These are phyloP conservation scores for Daedaleopsis sinensis DNA, from an alignment of 768 basidiomycete species.

Conservation along the genomic window DNA sequence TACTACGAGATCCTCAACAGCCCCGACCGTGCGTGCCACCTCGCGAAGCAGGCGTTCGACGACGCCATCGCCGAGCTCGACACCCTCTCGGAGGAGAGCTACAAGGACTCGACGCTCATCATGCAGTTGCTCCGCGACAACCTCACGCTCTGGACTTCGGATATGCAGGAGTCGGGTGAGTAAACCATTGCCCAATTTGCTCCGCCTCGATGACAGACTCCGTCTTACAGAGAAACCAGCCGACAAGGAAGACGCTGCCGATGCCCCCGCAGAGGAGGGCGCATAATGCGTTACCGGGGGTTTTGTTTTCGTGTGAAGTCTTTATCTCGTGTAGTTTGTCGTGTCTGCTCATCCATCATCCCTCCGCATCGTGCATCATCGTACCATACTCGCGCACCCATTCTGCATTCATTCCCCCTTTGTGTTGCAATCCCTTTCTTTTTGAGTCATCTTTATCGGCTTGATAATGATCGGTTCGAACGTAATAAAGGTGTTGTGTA, in stretches of 20 bases:
- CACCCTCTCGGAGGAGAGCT: conserved; percentile 97
- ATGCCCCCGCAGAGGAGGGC: conserved; percentile 63
- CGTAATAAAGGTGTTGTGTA: conserved; percentile 14
- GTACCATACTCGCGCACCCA: conserved; percentile 30
- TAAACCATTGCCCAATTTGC: conserved; percentile 14
- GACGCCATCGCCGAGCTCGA: conserved; percentile 99
- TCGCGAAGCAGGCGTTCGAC: conserved; percentile 99
- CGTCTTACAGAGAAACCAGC: conserved; percentile 61
- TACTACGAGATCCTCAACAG: conserved; percentile 99
- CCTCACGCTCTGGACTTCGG: conserved; percentile 97
- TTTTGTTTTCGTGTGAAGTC: conserved; percentile 5
- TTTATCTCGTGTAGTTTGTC: conserved; percentile 24
- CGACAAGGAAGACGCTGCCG: conserved; percentile 72
- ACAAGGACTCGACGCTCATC: conserved; percentile 98
- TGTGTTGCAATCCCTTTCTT: conserved; percentile 14
- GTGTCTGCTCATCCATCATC: conserved; percentile 26
- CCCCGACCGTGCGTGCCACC: conserved; percentile 97
- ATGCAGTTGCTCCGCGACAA: conserved; percentile 98
- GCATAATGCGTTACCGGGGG: conserved; percentile 9
- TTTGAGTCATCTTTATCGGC: conserved; percentile 5
- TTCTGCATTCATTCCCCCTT: conserved; percentile 16
- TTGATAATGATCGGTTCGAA: conserved; percentile 7
- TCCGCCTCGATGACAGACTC: conserved; percentile 13
- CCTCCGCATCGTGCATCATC: conserved; percentile 26
- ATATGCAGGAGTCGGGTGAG: conserved; percentile 92